A percentile compares a stretch with the other conserved stretches of the same genome.
Evolutionary conservation across 345 rosid genomes (phyloP).

Genomic region (Passiflora organensis): DNA sequence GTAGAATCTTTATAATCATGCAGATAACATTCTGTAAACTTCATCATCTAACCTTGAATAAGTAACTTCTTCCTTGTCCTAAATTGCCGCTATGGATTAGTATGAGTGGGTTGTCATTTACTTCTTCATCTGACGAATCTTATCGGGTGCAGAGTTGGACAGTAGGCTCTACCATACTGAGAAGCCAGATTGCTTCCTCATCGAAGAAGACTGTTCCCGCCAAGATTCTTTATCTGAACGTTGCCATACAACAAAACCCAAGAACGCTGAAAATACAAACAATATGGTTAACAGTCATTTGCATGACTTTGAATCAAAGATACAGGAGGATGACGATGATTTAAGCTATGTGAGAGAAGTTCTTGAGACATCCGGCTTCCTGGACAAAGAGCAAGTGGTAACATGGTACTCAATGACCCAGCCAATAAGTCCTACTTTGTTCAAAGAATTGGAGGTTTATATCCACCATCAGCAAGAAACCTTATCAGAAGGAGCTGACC

Average conservation of each 20-base stretch:
- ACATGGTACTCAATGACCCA: conserved; percentile 61
- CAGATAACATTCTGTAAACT: too few species aligned
- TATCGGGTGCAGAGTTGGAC: conserved; percentile 24
- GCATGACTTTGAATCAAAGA: conserved; percentile 15
- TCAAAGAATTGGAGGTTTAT: conserved; percentile 38
- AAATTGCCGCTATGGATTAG: too few species aligned
- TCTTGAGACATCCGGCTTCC: conserved; percentile 59
- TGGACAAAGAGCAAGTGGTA: conserved; percentile 30
- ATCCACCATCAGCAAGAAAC: conserved; percentile 25
- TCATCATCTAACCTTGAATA: too few species aligned
- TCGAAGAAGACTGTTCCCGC: conserved; percentile 6
- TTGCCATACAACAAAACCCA: conserved; percentile 3
- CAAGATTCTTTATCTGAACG: conserved; percentile 4
- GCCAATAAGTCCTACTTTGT: conserved; percentile 59
- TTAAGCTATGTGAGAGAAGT: conserved; percentile 51
- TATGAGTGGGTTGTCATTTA: too few species aligned
- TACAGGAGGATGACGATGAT: conserved; percentile 30
- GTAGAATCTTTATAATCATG: too few species aligned
- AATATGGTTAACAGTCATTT: conserved; percentile 4
- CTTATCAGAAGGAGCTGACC: conserved; percentile 17
- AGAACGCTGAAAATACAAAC: conserved; percentile 16
- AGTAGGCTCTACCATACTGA: background rate
- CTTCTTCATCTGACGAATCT: too few species aligned
- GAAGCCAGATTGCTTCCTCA: conserved; percentile 15
- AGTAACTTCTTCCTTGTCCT: too few species aligned